Evolutionary conservation across 176 grass and related monocot species (phyloP).

Genomic region (Thalia dealbata): DNA sequence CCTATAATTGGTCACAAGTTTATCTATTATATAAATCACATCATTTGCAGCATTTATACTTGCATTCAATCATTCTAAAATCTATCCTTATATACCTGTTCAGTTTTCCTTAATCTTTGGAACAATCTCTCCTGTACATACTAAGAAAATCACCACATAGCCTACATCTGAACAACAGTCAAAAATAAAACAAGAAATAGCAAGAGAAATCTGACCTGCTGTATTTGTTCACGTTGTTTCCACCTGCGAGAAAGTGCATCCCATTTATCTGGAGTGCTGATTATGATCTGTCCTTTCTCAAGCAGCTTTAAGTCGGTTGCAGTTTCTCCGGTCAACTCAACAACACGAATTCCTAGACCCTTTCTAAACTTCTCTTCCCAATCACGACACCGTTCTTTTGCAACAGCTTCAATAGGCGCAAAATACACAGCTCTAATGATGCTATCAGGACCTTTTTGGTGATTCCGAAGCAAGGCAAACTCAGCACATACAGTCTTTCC

Average conservation of each 20-base stretch:
- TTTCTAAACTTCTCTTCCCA: conserved; percentile 83
- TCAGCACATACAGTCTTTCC: conserved; percentile 94
- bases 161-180: too few species aligned
- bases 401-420: conserved; percentile 86
- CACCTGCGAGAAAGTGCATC: conserved; percentile 80
- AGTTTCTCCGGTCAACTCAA: conserved; percentile 84
- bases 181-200: too few species aligned
- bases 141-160: too few species aligned
- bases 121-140: too few species aligned
- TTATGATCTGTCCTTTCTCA: conserved; percentile 95
- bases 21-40: too few species aligned
- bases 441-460: conserved; percentile 54
- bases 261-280: conserved; percentile 98
- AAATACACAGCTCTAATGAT: conserved; percentile 72
- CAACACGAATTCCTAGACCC: conserved; percentile 48
- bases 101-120: too few species aligned
- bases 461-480: conserved; percentile 82
- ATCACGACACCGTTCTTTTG: conserved; percentile 80
- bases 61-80: too few species aligned
- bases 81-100: too few species aligned
- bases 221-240: conserved; percentile 82
- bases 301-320: conserved; percentile 80
- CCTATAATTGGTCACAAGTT: too few species aligned
- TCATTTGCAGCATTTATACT: too few species aligned
- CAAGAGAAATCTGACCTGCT: conserved; percentile 81